phyloP scores from a whole-genome alignment of 805 yeast species.

The Yamadazyma laniorum region DNA sequence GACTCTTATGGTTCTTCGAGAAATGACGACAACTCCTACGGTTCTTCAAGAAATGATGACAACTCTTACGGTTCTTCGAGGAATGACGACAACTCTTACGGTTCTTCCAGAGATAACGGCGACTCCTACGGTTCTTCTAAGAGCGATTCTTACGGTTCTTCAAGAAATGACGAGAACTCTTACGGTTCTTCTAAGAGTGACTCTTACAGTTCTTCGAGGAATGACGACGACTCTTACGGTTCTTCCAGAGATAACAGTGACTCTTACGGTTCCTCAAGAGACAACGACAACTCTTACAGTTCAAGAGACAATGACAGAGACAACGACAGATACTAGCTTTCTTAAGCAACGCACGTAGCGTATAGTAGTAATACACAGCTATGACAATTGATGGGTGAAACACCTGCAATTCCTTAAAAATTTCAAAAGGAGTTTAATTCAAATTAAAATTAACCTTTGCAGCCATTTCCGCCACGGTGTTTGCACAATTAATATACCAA shows the following conservation, averaged over 20 bases:
- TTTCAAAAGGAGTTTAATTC: no score
- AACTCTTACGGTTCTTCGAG: conserved; percentile 22
- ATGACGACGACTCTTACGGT: conserved; percentile 19
- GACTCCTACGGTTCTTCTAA: conserved; percentile 26
- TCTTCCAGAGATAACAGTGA: conserved; percentile 16
- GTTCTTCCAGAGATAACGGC: conserved; percentile 13
- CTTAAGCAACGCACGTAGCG: no score
- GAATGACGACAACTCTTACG: conserved; percentile 9
- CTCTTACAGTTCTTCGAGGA: conserved; percentile 2
- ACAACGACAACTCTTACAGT: conserved; percentile 11
- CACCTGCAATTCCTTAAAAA: no score
- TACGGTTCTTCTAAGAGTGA: conserved; percentile 17
- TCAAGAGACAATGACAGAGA: conserved; percentile 8
- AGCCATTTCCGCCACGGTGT: no score
- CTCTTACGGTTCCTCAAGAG: conserved; percentile 25
- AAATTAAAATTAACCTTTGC: no score
- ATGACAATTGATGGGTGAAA: no score
- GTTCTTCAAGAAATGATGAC: conserved; percentile 21
- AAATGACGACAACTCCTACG: conserved; percentile 22
- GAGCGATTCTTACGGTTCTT: conserved; percentile 20
- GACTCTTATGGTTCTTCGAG: conserved; percentile 24
- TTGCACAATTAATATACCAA: no score
- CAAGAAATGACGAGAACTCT: conserved; percentile 12
- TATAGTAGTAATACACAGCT: no score
- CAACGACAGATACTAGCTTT: conserved; percentile 9